phyloP scores from a whole-genome alignment of 2,329 filamentous ascomycete genomes.

The Cladorrhinum sp. region DNA sequence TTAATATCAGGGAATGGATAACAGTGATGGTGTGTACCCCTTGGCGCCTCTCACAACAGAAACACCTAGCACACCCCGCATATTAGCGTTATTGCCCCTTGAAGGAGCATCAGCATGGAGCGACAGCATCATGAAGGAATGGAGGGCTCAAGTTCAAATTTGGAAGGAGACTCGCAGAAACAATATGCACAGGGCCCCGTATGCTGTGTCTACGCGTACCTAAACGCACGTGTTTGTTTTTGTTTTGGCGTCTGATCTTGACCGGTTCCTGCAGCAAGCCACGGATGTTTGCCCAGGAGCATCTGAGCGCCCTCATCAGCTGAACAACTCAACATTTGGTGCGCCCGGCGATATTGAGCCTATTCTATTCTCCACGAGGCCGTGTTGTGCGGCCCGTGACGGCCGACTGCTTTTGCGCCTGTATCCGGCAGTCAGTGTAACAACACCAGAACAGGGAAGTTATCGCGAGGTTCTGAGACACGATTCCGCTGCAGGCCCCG shows the following conservation, averaged over 20 bases:
- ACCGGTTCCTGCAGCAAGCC: background rate
- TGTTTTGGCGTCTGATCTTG: background rate
- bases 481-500: background rate
- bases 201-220: background rate
- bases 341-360: constrained; percentile 11
- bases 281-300: background rate
- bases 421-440: constrained; percentile 15
- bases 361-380: constrained; percentile 10
- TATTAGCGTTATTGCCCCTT: constrained; percentile 16
- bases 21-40: background rate
- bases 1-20: background rate
- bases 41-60: constrained; percentile 8
- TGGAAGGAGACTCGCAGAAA: background rate
- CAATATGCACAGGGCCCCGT: background rate
- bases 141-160: background rate
- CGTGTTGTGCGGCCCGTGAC: background rate
- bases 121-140: constrained; percentile 11
- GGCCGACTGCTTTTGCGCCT: constrained; percentile 10
- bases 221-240: background rate
- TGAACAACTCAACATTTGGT: background rate
- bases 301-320: background rate
- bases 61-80: constrained; percentile 9
- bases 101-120: constrained; percentile 11
- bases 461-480: constrained; percentile 12
- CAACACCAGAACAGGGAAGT: background rate